Evolutionary conservation across 345 rosid species (phyloP).

Genomic region (Syzygium aqueum): DNA sequence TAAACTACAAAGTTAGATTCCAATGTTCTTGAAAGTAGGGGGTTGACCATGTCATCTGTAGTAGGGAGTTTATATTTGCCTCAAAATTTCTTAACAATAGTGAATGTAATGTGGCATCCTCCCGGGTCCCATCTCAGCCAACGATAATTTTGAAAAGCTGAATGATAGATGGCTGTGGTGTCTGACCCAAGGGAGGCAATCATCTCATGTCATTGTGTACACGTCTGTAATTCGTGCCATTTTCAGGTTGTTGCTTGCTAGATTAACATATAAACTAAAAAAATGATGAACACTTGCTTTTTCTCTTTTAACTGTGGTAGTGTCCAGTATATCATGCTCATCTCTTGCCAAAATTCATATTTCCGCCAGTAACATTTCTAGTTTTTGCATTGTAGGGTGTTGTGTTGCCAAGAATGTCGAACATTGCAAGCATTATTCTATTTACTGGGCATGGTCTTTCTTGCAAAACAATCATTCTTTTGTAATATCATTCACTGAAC

Average conservation of each 20-base stretch:
- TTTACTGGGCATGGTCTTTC: background rate
- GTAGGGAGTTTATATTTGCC: background rate
- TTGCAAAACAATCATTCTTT: background rate
- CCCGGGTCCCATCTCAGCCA: background rate
- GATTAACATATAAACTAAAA: background rate
- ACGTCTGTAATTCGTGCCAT: background rate
- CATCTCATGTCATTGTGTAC: background rate
- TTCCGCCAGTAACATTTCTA: background rate
- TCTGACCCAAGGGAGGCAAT: background rate
- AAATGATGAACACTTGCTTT: background rate
- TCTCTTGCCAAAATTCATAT: background rate
- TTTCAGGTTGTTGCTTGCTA: background rate
- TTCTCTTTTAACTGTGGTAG: background rate
- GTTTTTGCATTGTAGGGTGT: background rate
- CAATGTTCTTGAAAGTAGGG: background rate
- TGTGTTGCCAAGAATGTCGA: background rate
- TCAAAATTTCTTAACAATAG: background rate
- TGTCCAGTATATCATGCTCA: background rate
- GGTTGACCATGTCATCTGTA: background rate
- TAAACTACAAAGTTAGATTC: background rate
- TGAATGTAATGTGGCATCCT: background rate
- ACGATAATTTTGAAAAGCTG: background rate
- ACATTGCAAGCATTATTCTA: background rate
- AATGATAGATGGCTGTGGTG: background rate
- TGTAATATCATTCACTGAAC: background rate